Conservation (phyloP, 306 rosid species). For the Dryas alaskensis region DNA sequence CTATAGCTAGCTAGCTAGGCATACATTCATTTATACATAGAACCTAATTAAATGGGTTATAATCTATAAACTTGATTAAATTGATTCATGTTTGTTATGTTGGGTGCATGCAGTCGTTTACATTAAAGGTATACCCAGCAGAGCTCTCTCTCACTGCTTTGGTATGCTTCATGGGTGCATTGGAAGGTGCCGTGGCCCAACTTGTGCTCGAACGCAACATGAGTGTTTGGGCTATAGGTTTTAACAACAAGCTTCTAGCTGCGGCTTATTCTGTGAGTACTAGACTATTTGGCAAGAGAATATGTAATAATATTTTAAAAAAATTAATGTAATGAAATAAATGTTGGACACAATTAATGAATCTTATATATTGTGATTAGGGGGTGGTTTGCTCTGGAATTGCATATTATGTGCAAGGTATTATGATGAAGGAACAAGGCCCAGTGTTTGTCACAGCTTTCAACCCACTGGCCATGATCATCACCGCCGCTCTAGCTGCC, state of each 20-base stretch:
- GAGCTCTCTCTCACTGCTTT: conserved; percentile 83
- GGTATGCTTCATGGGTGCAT: conserved; percentile 72
- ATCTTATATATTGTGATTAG: conserved; percentile 39
- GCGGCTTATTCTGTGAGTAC: conserved; percentile 88
- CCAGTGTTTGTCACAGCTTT: conserved; percentile 94
- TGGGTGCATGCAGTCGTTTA: conserved; percentile 51
- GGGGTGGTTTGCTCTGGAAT: conserved; percentile 93
- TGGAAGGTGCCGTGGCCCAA: conserved; percentile 76
- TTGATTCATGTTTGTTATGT: neutral
- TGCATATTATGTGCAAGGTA: conserved; percentile 88
- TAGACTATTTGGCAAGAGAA: no score
- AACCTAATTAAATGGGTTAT: no score
- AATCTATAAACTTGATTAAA: no score
- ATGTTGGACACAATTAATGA: conserved; percentile 6
- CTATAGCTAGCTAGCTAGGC: neutral
- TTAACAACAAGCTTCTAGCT: conserved; percentile 85
- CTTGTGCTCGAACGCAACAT: conserved; percentile 59
- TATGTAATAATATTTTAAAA: no score
- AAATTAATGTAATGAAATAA: neutral
- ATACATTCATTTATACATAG: no score
- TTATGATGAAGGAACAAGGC: conserved; percentile 77
- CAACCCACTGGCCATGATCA: conserved; percentile 91
- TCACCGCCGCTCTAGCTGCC: conserved; percentile 79
- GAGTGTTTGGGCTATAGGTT: conserved; percentile 81
- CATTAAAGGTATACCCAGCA: conserved; percentile 69